Percentiles rank a stretch among this genome's conserved stretches.
phyloP scores from a whole-genome alignment of 2,329 filamentous ascomycete species.

The Cryphonectria parasitica region DNA sequence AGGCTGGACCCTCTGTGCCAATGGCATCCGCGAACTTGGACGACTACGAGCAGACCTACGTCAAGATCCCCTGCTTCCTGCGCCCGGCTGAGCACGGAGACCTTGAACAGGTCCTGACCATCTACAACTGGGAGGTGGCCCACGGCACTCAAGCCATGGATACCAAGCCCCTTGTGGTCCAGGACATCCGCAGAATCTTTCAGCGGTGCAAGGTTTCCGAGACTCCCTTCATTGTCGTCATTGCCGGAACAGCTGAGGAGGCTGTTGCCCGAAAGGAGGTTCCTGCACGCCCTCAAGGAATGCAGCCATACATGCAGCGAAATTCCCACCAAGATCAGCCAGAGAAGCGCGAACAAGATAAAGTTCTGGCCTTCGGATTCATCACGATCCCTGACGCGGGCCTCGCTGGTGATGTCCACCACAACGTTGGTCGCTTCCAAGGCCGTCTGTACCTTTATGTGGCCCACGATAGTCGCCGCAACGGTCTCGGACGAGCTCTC shows the following conservation, averaged over 20 bases:
- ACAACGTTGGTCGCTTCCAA: conserved; percentile 23
- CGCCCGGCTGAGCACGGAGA: conserved; percentile 25
- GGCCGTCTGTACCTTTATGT: conserved; percentile 27
- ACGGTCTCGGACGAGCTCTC: conserved; percentile 25
- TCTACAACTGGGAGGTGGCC: conserved; percentile 31
- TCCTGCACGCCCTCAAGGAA: not conserved
- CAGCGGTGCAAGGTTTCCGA: conserved; percentile 8
- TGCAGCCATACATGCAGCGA: not conserved
- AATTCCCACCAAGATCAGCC: not conserved
- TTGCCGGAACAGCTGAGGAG: conserved; percentile 11
- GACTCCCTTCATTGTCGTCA: conserved; percentile 28
- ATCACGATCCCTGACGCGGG: conserved; percentile 17
- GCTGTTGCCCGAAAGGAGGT: conserved; percentile 9
- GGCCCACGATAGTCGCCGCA: conserved; percentile 20
- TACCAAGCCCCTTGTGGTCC: conserved; percentile 14
- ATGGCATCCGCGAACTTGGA: not conserved
- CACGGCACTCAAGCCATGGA: conserved; percentile 29
- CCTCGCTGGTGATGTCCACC: conserved; percentile 16
- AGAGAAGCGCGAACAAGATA: not conserved
- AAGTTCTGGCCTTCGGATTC: conserved; percentile 26
- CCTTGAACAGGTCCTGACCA: conserved; percentile 18
- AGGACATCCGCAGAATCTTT: conserved; percentile 21
- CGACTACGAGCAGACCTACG: not conserved
- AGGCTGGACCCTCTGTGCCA: not conserved
- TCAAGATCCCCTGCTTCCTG: conserved; percentile 22